These are phyloP conservation scores for Trichoderma virens DNA, from an alignment of 495 filamentous ascomycete genomes.

Conservation along the genomic window DNA sequence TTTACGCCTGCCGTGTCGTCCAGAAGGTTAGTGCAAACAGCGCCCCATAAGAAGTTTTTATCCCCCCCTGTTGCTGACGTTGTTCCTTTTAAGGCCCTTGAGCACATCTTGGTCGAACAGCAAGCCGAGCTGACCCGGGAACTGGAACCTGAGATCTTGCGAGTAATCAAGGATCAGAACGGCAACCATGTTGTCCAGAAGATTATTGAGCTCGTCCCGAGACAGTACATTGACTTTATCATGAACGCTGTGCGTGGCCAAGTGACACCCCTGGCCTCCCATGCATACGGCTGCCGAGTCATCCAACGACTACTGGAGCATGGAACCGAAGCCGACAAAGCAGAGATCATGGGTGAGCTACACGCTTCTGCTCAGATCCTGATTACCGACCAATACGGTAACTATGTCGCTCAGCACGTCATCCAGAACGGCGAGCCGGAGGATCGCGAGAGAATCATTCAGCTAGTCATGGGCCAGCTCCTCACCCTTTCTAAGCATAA, in stretches of 20 bases:
- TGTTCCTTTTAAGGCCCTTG: slow-evolving; percentile 56
- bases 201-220: slow-evolving; percentile 78
- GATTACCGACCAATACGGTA: slow-evolving; percentile 86
- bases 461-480: slow-evolving; percentile 61
- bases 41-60: not conserved
- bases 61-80: slow-evolving; percentile 12
- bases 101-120: slow-evolving; percentile 85
- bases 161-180: slow-evolving; percentile 81
- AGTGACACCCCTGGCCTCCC: slow-evolving; percentile 68
- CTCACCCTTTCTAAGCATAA: slow-evolving; percentile 86
- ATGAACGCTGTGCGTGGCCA: slow-evolving; percentile 76
- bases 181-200: slow-evolving; percentile 98
- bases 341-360: slow-evolving; percentile 68
- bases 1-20: slow-evolving; percentile 94
- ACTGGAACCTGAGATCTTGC: slow-evolving; percentile 67
- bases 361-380: slow-evolving; percentile 62
- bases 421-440: slow-evolving; percentile 73
- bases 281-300: slow-evolving; percentile 83
- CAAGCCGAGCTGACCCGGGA: slow-evolving; percentile 80
- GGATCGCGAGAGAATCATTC: slow-evolving; percentile 67
- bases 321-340: slow-evolving; percentile 64
- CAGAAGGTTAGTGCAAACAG: slow-evolving; percentile 59
- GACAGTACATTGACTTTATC: slow-evolving; percentile 78
- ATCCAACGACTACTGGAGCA: slow-evolving; percentile 89
- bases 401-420: slow-evolving; percentile 94